A percentile compares a stretch with the other conserved stretches of the same genome.
Evolutionary conservation across 257 asterid species (phyloP).

Genomic region (Solanum sitiens): DNA sequence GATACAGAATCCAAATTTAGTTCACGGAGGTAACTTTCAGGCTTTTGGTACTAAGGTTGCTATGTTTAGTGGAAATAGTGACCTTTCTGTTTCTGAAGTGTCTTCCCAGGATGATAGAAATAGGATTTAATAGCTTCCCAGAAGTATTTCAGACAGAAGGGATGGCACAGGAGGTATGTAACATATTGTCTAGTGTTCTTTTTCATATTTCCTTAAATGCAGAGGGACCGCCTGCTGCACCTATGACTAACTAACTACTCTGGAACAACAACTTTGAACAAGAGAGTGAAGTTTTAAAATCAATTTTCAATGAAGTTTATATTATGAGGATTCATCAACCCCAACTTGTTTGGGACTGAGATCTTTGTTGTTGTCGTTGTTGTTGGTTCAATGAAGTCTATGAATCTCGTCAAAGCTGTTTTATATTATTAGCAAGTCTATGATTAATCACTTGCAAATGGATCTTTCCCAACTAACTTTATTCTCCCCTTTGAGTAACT

Average conservation of each 20-base stretch:
- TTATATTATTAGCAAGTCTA: not conserved
- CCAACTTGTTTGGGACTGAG: not conserved
- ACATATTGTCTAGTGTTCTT: not conserved
- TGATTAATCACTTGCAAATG: not conserved
- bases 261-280: not conserved
- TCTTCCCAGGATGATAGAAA: conserved; percentile 64
- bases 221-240: not conserved
- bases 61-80: not conserved
- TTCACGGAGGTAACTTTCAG: conserved; percentile 51
- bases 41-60: not conserved
- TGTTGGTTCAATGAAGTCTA: not conserved
- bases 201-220: not conserved
- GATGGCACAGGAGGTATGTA: conserved; percentile 65
- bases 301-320: not conserved
- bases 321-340: not conserved
- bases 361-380: not conserved
- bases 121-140: conserved; percentile 69
- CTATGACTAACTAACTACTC: not conserved
- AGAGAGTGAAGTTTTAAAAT: not conserved
- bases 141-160: conserved; percentile 63
- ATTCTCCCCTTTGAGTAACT: not conserved
- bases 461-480: not conserved
- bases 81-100: not conserved
- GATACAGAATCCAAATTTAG: conserved; percentile 87
- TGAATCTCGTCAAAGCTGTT: not conserved